Conservation (phyloP, 345 rosid species). For the Laguncularia racemosa region DNA sequence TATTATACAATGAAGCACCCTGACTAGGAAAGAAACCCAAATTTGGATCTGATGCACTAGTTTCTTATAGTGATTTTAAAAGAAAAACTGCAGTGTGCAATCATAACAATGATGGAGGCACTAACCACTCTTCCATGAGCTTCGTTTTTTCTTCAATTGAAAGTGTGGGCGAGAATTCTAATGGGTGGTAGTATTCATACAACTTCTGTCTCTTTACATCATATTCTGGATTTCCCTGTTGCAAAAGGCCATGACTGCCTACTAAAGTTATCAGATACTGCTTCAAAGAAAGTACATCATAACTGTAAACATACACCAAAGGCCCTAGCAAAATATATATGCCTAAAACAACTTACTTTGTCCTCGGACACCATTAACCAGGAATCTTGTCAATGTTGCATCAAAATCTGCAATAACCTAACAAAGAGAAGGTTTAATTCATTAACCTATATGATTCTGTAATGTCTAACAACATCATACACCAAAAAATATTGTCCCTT, state of each 20-base stretch:
- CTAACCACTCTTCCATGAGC: conserved; percentile 94
- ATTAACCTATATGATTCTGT: too few species aligned
- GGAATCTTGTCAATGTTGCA: conserved; percentile 61
- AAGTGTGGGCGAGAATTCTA: conserved; percentile 63
- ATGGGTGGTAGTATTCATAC: conserved; percentile 63
- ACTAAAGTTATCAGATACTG: conserved; percentile 11
- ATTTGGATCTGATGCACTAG: too few species aligned
- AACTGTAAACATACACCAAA: not conserved
- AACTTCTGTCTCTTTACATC: conserved; percentile 70
- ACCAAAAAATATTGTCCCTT: too few species aligned
- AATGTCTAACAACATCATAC: too few species aligned
- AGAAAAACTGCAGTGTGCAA: too few species aligned
- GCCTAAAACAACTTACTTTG: conserved; percentile 37
- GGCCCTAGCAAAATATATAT: not conserved
- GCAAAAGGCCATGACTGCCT: conserved; percentile 84
- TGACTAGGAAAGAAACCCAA: too few species aligned
- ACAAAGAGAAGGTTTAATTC: conserved; percentile 1
- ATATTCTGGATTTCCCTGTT: conserved; percentile 61
- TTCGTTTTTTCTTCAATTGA: conserved; percentile 72
- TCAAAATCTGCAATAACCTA: conserved; percentile 85
- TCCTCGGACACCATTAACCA: conserved; percentile 59
- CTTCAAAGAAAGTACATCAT: not conserved
- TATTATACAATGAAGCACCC: not conserved
- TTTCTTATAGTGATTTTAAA: too few species aligned
- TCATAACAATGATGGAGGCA: not conserved